A percentile compares a stretch with the other conserved stretches of the same genome.
phyloP scores from a whole-genome alignment of 2,329 filamentous ascomycete species.

The Penicillium sp. region DNA sequence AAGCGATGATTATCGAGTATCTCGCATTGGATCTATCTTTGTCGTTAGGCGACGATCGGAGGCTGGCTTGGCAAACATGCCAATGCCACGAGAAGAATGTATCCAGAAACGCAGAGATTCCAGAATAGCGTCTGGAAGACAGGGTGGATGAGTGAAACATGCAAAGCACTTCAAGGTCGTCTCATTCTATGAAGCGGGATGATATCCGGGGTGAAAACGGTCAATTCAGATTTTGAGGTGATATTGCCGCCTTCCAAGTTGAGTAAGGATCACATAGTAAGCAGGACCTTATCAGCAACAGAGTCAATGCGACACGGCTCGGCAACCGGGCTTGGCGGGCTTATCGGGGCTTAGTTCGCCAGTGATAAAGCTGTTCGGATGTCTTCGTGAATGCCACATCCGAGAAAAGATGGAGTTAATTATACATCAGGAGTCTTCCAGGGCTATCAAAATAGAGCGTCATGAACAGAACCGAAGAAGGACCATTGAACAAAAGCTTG shows the following conservation, averaged over 20 bases:
- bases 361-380: neutral
- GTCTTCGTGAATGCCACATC: neutral
- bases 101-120: neutral
- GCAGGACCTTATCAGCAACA: neutral
- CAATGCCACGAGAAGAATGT: neutral
- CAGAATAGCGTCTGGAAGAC: neutral
- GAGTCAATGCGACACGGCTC: constrained; percentile 2
- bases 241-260: neutral
- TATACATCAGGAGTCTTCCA: neutral
- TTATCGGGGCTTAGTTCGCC: neutral
- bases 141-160: neutral
- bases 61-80: neutral
- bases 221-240: neutral
- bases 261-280: neutral
- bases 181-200: neutral
- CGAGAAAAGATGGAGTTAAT: neutral
- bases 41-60: neutral
- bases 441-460: neutral
- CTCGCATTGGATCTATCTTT: neutral
- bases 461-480: too few species aligned
- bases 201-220: neutral
- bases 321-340: neutral
- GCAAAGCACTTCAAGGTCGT: neutral
- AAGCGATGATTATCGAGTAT: neutral
- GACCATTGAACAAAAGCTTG: too few species aligned